Conservation (phyloP, 2,329 filamentous ascomycete species). For the Aspergillus vadensis region DNA sequence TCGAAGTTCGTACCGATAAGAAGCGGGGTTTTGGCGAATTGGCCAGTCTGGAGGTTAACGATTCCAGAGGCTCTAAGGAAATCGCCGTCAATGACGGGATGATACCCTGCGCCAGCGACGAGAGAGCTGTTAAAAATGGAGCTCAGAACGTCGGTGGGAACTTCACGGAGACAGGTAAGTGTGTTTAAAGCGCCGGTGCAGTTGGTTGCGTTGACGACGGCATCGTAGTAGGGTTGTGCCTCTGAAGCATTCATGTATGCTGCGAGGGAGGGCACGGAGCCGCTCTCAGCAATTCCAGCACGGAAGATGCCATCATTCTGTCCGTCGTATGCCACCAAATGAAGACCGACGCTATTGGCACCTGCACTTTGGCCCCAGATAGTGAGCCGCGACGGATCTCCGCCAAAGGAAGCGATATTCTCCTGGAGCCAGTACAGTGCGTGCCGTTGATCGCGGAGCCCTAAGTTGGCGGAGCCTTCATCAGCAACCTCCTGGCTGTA, state of each 20-base stretch:
- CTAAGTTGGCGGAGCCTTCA: constrained; percentile 30
- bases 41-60: not conserved
- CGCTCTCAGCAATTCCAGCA: constrained; percentile 24
- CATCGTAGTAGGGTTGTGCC: constrained; percentile 9
- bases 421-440: constrained; percentile 20
- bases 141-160: constrained; percentile 6
- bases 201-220: constrained; percentile 11
- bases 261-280: constrained; percentile 8
- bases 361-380: constrained; percentile 23
- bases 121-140: constrained; percentile 11
- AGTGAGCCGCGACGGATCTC: constrained; percentile 16
- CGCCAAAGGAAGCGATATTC: constrained; percentile 21
- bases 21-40: constrained; percentile 12
- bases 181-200: constrained; percentile 5
- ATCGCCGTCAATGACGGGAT: constrained; percentile 13
- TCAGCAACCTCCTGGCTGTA: constrained; percentile 34
- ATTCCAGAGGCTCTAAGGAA: constrained; percentile 6
- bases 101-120: not conserved
- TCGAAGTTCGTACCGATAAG: constrained; percentile 16
- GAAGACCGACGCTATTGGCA: constrained; percentile 20
- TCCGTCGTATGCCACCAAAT: constrained; percentile 25
- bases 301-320: constrained; percentile 26
- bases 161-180: constrained; percentile 12
- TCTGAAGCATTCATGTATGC: constrained; percentile 4
- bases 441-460: constrained; percentile 39